Evolutionary conservation across 2,329 filamentous ascomycete genomes (phyloP), one percentile per base, ranked within the genome.

Genomic region (Fusarium veterinarium): DNA sequence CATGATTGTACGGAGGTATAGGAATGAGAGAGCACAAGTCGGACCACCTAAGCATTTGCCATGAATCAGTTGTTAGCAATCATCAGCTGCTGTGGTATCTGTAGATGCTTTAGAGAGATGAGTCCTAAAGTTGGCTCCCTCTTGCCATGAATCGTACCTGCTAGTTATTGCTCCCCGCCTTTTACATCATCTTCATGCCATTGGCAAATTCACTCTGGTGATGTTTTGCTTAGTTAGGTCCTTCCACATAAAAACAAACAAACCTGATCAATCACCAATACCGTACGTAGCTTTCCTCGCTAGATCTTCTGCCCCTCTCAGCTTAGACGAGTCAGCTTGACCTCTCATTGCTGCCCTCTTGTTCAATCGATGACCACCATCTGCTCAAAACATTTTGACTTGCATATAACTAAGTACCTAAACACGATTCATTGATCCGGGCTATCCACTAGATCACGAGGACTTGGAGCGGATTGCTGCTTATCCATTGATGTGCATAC

Each of bases 121-220:
- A 37, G 25, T 42, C 17, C 16, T 56, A 19, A 60, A 35, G 49
- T 30, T 58, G 66, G 65, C 51, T 71, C 37, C 57, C 62, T 71
- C 65, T 31, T 38, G 37, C 37, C 69, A 66, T 67, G 70, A 71
- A 60, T 71, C 70, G 68, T 63, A 45, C 25, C 49, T 56, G 35
- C 25, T 19, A 37, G 40, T 28, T n/a, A 40, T 35, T 51, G 63
- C 48, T 53, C 66, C 71, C 70, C 58, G 66, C 62, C 61, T 64
- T 71, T 59, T 68, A 55, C 67, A 67, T 73, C 66, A 73, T 68
- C 46, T 73, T 40, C 66, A 73, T 73, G 45, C 70, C 71, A 73
- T 71, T 71, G 52, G 53, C 38, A 71, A 71, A 44, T 57, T 72
- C 48, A 45, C 52, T 71, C 61, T 33, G 52, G 48, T 31, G 58